phyloP scores from a whole-genome alignment of 108 stramenopile genomes.

The Poteriospumella lacustris region DNA sequence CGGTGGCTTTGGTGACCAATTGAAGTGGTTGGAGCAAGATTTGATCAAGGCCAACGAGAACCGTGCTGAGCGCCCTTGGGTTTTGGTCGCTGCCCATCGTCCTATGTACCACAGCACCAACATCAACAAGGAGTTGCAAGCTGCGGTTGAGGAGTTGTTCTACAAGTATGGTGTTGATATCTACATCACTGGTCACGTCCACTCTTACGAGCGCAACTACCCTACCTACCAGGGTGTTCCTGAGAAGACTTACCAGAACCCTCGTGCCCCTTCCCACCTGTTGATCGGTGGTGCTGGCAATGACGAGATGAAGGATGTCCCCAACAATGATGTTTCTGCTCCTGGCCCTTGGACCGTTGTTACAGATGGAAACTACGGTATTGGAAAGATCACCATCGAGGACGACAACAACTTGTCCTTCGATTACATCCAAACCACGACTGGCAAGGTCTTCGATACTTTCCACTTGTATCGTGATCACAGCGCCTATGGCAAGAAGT shows the following conservation, averaged over 20 bases:
- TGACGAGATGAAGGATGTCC: conserved; percentile 25
- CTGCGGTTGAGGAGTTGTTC: conserved; percentile 34
- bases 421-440: conserved; percentile 15
- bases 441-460: conserved; percentile 17
- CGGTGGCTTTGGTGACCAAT: conserved; percentile 54
- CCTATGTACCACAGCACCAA: conserved; percentile 28
- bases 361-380: conserved; percentile 14
- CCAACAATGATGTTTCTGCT: neutral
- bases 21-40: conserved; percentile 51
- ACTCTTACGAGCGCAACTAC: conserved; percentile 37
- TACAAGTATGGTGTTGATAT: conserved; percentile 36
- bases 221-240: conserved; percentile 26
- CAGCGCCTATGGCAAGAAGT: conserved; percentile 3
- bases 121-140: conserved; percentile 12
- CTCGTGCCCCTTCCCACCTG: conserved; percentile 12
- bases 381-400: conserved; percentile 5
- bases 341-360: conserved; percentile 28
- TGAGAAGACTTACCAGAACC: conserved; percentile 25
- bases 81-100: conserved; percentile 51
- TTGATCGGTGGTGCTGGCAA: conserved; percentile 29
- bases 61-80: conserved; percentile 33
- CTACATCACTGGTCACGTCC: conserved; percentile 43
- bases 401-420: neutral
- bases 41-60: conserved; percentile 44
- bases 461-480: conserved; percentile 13